phyloP scores from a whole-genome alignment of 225 moss, liverwort and hornwort species.

The Bryoerythrophyllum caledonicum region DNA sequence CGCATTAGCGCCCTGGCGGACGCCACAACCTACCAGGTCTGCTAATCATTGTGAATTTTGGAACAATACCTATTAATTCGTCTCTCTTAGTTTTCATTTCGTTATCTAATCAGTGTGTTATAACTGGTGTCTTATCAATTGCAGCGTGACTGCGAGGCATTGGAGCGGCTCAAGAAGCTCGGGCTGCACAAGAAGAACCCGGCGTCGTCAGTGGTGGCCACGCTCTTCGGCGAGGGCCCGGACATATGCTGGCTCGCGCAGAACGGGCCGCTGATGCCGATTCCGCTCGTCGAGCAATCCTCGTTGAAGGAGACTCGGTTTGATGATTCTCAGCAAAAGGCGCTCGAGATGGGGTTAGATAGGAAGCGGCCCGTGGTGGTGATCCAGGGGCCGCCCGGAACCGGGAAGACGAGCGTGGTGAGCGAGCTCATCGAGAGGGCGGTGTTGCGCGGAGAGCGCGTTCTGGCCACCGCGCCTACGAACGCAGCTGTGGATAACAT shows the following conservation, averaged over 20 bases:
- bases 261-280: conserved; percentile 50
- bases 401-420: conserved; percentile 94
- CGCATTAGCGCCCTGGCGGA: conserved; percentile 94
- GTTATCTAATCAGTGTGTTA: not conserved
- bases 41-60: not conserved
- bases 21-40: conserved; percentile 94
- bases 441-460: conserved; percentile 76
- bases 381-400: conserved; percentile 96
- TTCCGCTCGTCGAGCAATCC: conserved; percentile 35
- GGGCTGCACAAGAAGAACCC: conserved; percentile 72
- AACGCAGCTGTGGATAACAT: conserved; percentile 99
- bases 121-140: conserved; percentile 1
- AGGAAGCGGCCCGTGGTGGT: conserved; percentile 78
- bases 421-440: conserved; percentile 76
- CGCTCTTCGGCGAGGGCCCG: conserved; percentile 74
- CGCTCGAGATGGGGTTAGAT: conserved; percentile 70
- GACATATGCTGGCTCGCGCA: conserved; percentile 74
- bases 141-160: conserved; percentile 97
- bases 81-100: not conserved
- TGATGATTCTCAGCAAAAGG: conserved; percentile 72
- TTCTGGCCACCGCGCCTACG: conserved; percentile 87
- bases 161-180: conserved; percentile 82
- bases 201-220: conserved; percentile 62
- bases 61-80: not conserved
- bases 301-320: conserved; percentile 42